Base-by-base conservation (phyloP, 345 rosid species). In the Geranium brycei region DNA sequence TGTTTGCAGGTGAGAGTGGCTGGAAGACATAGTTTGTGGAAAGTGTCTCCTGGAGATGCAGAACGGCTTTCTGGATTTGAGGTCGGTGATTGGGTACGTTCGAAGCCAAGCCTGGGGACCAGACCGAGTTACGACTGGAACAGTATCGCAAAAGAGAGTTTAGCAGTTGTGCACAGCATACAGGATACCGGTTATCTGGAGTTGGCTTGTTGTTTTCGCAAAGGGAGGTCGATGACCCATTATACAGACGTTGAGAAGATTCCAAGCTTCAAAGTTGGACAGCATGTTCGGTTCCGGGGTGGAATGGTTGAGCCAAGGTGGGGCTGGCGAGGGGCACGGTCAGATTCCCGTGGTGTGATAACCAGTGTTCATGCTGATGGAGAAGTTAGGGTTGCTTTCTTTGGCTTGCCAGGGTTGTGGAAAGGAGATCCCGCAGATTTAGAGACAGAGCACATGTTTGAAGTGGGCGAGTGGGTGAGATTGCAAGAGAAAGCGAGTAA, bases 81-180 rank as follows among this genome's bases (percentile, higher is more conserved):
- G 77, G 97, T 88, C 59, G 95, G 99, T 79, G 97, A 93, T 63
- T 93, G 97, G 99, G 97, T 93, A 56, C 95, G 86, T 63, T 90
- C 95, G 63, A 93, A 85, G 70, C 96, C 96, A 16, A 81, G 91
- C 70, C 77, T 93, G 28, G 28, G 28, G 28, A 23, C 28, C 28
- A 23, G 28, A 77, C 97, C 95, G 59, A 90, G 97, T 73, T 93
- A 90, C 74, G 97, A 93, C 71, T 90, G 96, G 99, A 86, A 79
- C 73, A 82, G 73, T 61, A 80, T 88, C 53, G 97, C 95, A 65
- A 93, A 85, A 76, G 96, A 93, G 72, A 77, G 87, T 70, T 73
- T 90, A 62, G 99, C 97, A 17, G 83, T 93, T 47, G 95, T 90
- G 67, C 96, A 93, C 65, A 85, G 96, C 64, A 77, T 93, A 66